phyloP scores from a whole-genome alignment of 2,329 filamentous ascomycete genomes.

The Claviceps monticola region DNA sequence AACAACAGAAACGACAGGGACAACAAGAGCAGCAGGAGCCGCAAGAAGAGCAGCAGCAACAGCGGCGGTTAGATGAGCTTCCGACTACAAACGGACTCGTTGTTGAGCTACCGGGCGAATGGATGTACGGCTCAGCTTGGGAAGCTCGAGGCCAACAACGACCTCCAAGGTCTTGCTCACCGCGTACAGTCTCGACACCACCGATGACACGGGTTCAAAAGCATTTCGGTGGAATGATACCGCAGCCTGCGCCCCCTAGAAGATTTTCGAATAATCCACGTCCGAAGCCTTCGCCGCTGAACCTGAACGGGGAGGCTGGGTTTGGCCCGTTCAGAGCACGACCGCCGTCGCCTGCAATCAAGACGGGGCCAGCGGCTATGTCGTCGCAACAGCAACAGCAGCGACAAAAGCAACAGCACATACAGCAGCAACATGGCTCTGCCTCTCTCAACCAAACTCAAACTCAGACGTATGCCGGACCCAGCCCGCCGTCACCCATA shows the following conservation, averaged over 20 bases:
- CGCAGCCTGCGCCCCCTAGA: slow-evolving; percentile 21
- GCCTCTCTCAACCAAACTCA: slow-evolving; percentile 6
- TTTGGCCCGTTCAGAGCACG: slow-evolving; percentile 5
- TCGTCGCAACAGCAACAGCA: slow-evolving; percentile 6
- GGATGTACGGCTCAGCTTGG: neutral
- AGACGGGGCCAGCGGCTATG: slow-evolving; percentile 12
- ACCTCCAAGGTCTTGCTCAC: slow-evolving; percentile 19
- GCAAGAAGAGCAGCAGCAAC: neutral
- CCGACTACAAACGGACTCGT: slow-evolving; percentile 13
- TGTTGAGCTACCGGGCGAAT: slow-evolving; percentile 12
- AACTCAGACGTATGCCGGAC: slow-evolving; percentile 10
- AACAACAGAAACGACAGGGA: neutral
- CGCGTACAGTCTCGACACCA: slow-evolving; percentile 37
- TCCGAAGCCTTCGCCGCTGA: slow-evolving; percentile 28
- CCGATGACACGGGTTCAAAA: slow-evolving; percentile 29
- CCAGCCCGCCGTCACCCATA: slow-evolving; percentile 32
- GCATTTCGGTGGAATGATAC: slow-evolving; percentile 10
- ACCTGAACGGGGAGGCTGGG: slow-evolving; percentile 24
- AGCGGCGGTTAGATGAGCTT: slow-evolving; percentile 1
- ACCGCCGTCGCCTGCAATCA: slow-evolving; percentile 11
- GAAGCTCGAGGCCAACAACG: slow-evolving; percentile 9
- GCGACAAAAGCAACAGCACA: neutral
- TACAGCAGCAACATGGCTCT: slow-evolving; percentile 5
- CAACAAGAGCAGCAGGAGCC: neutral
- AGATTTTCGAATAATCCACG: slow-evolving; percentile 37